A percentile compares a stretch with the other conserved stretches of the same genome.
Evolutionary conservation across 805 yeast species (phyloP).

Genomic region (Jamesozyma jinghongensis): DNA sequence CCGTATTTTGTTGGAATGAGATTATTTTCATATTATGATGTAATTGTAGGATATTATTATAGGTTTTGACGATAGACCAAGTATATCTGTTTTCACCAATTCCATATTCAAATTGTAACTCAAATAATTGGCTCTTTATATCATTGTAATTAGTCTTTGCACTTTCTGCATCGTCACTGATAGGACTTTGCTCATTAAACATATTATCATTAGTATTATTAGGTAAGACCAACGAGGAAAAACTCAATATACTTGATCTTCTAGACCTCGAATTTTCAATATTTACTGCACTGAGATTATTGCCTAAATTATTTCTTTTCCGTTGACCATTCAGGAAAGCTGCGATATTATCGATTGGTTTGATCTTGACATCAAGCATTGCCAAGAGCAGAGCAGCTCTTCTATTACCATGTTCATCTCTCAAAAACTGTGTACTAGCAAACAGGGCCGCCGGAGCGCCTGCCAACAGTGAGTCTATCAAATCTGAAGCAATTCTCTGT

Average conservation of each 20-base stretch:
- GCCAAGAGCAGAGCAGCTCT: slow-evolving; percentile 78
- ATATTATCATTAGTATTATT: neutral
- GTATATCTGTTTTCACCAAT: slow-evolving; percentile 66
- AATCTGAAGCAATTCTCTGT: slow-evolving; percentile 31
- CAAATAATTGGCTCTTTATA: slow-evolving; percentile 27
- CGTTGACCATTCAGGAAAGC: slow-evolving; percentile 3
- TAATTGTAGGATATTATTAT: slow-evolving; percentile 60
- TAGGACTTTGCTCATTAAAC: neutral
- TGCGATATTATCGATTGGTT: slow-evolving; percentile 31
- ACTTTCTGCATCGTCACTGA: neutral
- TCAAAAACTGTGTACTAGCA: slow-evolving; percentile 62
- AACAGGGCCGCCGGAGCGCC: slow-evolving; percentile 71
- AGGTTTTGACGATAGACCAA: slow-evolving; percentile 71
- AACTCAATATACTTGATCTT: slow-evolving; percentile 4
- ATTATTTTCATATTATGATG: slow-evolving; percentile 59
- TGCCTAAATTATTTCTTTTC: neutral
- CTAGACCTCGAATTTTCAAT: slow-evolving; percentile 1
- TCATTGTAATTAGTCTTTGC: neutral
- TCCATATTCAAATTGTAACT: slow-evolving; percentile 83
- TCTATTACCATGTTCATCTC: slow-evolving; percentile 65
- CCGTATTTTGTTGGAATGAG: slow-evolving; percentile 35
- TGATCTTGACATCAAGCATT: slow-evolving; percentile 56
- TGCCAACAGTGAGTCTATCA: slow-evolving; percentile 46
- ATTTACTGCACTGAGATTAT: neutral
- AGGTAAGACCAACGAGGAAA: neutral